These are phyloP conservation scores for Fusarium illudens DNA, from an alignment of 2,329 filamentous ascomycete genomes.

Conservation along the genomic window DNA sequence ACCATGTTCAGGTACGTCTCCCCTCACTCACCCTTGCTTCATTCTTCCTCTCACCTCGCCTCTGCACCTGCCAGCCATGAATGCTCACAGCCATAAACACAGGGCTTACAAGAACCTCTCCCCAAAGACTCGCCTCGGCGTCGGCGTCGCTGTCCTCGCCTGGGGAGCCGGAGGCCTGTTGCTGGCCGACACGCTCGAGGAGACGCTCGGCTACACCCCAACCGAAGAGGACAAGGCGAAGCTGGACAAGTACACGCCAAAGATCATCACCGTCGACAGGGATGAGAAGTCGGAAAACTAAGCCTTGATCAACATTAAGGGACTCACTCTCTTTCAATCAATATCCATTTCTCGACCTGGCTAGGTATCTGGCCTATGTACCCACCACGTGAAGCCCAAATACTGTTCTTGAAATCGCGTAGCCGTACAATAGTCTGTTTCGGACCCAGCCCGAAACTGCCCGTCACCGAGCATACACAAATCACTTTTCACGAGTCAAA, in stretches of 20 bases:
- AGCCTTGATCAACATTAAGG: neutral
- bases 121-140: slow-evolving; percentile 72
- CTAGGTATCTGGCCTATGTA: neutral
- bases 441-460: no score
- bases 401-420: neutral
- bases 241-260: slow-evolving; percentile 68
- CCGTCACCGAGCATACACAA: neutral
- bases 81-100: slow-evolving; percentile 4
- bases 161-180: slow-evolving; percentile 81
- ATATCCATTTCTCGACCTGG: neutral
- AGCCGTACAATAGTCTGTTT: neutral
- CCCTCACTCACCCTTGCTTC: neutral
- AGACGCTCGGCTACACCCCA: slow-evolving; percentile 75
- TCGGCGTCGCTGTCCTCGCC: slow-evolving; percentile 78
- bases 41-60: neutral
- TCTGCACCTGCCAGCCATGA: neutral
- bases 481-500: slow-evolving; percentile 11
- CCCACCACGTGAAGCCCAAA: neutral
- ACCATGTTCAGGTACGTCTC: slow-evolving; percentile 36
- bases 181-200: slow-evolving; percentile 75
- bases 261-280: slow-evolving; percentile 67
- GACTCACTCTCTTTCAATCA: neutral
- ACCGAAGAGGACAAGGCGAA: slow-evolving; percentile 77
- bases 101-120: slow-evolving; percentile 77
- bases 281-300: slow-evolving; percentile 23